Evolutionary conservation across 306 rosid genomes (phyloP).

Genomic region (Gillenia trifoliata): DNA sequence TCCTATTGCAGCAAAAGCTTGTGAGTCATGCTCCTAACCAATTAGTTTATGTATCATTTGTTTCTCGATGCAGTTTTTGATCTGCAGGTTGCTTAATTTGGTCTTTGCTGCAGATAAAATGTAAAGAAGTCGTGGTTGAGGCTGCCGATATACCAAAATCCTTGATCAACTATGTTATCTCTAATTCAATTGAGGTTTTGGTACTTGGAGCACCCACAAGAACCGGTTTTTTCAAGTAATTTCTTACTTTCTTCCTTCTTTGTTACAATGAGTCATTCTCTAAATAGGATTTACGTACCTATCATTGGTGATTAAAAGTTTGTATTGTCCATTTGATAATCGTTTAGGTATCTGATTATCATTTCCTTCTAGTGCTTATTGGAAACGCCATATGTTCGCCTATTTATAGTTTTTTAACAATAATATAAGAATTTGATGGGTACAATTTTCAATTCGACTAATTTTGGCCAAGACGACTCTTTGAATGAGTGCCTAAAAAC

Average conservation of each 20-base stretch:
- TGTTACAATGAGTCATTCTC: too few relatives aligned
- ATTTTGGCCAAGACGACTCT: too few relatives aligned
- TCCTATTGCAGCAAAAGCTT: constrained; percentile 71
- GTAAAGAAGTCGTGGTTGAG: constrained; percentile 64
- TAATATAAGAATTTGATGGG: too few relatives aligned
- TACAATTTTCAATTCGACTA: background rate
- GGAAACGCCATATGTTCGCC: too few relatives aligned
- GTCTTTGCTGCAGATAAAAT: constrained; percentile 48
- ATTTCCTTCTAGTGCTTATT: background rate
- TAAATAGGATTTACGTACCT: background rate
- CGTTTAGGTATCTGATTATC: background rate
- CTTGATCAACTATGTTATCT: constrained; percentile 36
- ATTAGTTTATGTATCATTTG: too few relatives aligned
- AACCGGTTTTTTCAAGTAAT: constrained; percentile 55
- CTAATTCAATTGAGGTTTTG: constrained; percentile 51
- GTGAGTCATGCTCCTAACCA: constrained; percentile 27
- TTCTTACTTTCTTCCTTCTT: background rate
- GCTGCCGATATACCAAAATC: constrained; percentile 54
- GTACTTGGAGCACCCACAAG: constrained; percentile 78
- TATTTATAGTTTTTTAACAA: too few relatives aligned
- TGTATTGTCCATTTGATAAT: background rate
- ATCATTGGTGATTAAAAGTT: background rate
- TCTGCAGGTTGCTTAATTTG: background rate
- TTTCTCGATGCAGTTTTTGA: background rate
- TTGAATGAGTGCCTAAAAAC: background rate